Evolutionary conservation across 2,329 filamentous ascomycete species (phyloP), one percentile per base, ranked within the genome.

Genomic region (Trichoderma atroviride): DNA sequence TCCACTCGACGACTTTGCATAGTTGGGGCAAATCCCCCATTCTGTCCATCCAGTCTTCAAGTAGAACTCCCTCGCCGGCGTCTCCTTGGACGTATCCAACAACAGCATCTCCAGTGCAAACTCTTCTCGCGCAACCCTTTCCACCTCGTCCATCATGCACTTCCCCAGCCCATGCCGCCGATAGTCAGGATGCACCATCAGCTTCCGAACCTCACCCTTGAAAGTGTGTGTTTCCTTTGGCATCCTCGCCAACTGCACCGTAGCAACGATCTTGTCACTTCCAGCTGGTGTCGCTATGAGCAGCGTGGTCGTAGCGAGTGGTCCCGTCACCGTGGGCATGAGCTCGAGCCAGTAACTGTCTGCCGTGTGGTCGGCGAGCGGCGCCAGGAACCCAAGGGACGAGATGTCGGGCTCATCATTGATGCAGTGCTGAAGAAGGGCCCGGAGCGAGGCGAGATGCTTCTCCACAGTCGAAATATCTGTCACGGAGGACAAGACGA

Each of bases 331-430:
- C 27, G 55, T 60, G 4, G 61, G 37, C 6, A 72, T 61, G n/a
- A 75, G 63, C 13, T 69, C 56, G 2, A 52, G 67, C 76, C 74
- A 77, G 70, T 74, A 74, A 4, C 57, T 59, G 40, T 53, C 66
- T 4, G 76, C 73, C 5, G 64, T 70, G 40, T 69, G 65, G 19
- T 75, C 74, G 6, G 75, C 71, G 1, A 77, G 64, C 10, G 76
- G 76, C 7, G 75, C 74, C 16, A 76, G 72, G 68, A 77, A 77
- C 47, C 73, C 74, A 61, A 78, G 72, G 13, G 75, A 76, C 3
- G 76, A 78, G 19, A 31, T 35, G 0, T 69, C 33, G 7, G 76
- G 74, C n/a, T 77, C 74, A 19, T 74, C 67, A 60, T 77, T 77
- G 60, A 77, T 73, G 65, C 75, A 75, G 16, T 61, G 65, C 58